Evolutionary conservation across 1,284 basidiomycete species (phyloP).

Genomic region (Chondrostereum purpureum): DNA sequence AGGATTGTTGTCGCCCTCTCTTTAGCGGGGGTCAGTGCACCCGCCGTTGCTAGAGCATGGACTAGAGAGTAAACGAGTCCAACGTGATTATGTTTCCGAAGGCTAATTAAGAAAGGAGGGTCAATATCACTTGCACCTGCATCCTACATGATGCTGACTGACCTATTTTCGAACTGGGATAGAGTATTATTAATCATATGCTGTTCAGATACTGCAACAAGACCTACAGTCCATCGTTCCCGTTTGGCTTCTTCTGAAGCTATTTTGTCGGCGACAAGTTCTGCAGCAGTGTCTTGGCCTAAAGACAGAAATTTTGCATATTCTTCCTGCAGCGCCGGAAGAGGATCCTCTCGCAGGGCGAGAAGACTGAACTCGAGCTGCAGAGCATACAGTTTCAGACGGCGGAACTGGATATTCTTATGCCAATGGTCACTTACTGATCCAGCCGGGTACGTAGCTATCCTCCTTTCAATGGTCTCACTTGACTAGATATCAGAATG

Average conservation of each 20-base stretch:
- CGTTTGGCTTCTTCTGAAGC: constrained; percentile 75
- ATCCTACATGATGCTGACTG: too few species aligned
- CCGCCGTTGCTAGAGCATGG: constrained; percentile 60
- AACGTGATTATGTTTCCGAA: constrained; percentile 78
- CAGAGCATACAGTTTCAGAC: constrained; percentile 6
- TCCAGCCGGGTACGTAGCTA: constrained; percentile 80
- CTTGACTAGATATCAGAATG: constrained; percentile 27
- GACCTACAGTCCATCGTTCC: constrained; percentile 72
- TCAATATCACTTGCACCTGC: too few species aligned
- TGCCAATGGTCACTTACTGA: constrained; percentile 61
- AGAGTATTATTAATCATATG: too few species aligned
- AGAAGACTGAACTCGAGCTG: constrained; percentile 90
- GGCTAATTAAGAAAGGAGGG: constrained; percentile 22
- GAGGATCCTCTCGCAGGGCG: constrained; percentile 74
- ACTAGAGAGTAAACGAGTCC: constrained; percentile 71
- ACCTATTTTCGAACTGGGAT: constrained; percentile 69
- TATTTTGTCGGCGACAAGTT: constrained; percentile 55
- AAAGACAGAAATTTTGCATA: constrained; percentile 41
- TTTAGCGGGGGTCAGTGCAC: constrained; percentile 43
- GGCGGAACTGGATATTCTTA: constrained; percentile 13
- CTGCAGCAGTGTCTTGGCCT: constrained; percentile 38
- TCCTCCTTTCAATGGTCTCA: constrained; percentile 78
- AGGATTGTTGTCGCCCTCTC: constrained; percentile 41
- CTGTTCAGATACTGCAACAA: too few species aligned
- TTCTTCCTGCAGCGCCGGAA: constrained; percentile 59